A percentile compares a stretch with the other conserved stretches of the same genome.
Conservation (phyloP, 768 basidiomycete species). For the Rhizopogon roseolus region DNA sequence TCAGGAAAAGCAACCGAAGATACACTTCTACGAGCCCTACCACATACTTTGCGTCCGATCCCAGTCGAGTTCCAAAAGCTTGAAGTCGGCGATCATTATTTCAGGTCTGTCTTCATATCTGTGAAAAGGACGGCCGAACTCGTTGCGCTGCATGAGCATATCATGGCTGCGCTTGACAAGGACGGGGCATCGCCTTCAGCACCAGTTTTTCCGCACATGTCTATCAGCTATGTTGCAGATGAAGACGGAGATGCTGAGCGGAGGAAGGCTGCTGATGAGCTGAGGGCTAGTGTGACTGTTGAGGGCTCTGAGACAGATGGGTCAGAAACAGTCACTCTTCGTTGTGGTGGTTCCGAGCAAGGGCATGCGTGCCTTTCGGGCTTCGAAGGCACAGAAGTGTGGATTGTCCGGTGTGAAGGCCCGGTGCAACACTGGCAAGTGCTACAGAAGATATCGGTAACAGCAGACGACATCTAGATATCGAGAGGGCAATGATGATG, state of each 20-base stretch:
- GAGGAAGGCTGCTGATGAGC: slow-evolving; percentile 37
- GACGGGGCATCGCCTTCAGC: slow-evolving; percentile 39
- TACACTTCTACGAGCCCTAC: slow-evolving; percentile 36
- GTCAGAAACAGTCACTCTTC: slow-evolving; percentile 17
- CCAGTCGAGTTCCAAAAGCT: slow-evolving; percentile 48
- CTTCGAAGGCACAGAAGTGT: slow-evolving; percentile 48
- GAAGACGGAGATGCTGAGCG: slow-evolving; percentile 55
- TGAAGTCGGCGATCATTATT: slow-evolving; percentile 58
- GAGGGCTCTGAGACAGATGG: slow-evolving; percentile 22
- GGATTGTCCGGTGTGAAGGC: slow-evolving; percentile 57
- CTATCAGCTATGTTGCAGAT: slow-evolving; percentile 68
- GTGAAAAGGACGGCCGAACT: slow-evolving; percentile 44
- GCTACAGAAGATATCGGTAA: slow-evolving; percentile 30
- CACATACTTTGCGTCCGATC: slow-evolving; percentile 29
- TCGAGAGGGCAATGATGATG: neutral
- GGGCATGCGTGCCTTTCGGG: slow-evolving; percentile 28
- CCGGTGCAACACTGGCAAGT: slow-evolving; percentile 56
- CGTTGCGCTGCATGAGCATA: slow-evolving; percentile 39
- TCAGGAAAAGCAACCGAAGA: neutral
- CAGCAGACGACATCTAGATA: neutral
- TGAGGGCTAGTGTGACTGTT: slow-evolving; percentile 34
- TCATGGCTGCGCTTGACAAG: slow-evolving; percentile 33
- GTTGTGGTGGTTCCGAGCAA: slow-evolving; percentile 15
- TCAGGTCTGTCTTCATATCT: slow-evolving; percentile 63
- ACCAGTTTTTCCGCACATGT: slow-evolving; percentile 67